Percentiles rank a stretch among this genome's conserved stretches.
Evolutionary conservation across 2,329 filamentous ascomycete genomes (phyloP).

Genomic region (Diplodia intermedia): DNA sequence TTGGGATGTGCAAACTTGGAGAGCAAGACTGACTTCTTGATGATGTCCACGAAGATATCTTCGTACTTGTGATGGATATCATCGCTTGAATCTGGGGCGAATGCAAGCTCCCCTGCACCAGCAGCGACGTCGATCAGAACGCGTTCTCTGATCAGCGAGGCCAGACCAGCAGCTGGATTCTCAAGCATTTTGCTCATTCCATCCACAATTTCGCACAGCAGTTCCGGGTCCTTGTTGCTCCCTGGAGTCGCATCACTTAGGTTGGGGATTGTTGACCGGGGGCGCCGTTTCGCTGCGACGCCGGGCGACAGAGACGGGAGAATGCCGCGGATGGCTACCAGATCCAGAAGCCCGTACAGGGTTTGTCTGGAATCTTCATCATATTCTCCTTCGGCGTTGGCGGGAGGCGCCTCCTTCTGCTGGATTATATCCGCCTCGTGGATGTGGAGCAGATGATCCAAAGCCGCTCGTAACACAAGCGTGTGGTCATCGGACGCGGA

Average conservation of each 20-base stretch:
- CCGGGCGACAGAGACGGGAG: constrained; percentile 46
- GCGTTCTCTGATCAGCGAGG: constrained; percentile 47
- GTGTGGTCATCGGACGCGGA: not conserved
- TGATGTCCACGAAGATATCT: constrained; percentile 36
- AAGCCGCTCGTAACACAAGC: constrained; percentile 35
- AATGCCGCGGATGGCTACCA: constrained; percentile 44
- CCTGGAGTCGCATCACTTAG: constrained; percentile 1
- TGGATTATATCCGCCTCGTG: constrained; percentile 43
- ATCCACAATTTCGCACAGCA: constrained; percentile 25
- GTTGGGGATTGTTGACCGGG: constrained; percentile 43
- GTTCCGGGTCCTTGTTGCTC: not conserved
- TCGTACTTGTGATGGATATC: constrained; percentile 34
- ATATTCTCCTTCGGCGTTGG: constrained; percentile 43
- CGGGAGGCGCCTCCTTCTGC: constrained; percentile 35
- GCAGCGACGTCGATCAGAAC: constrained; percentile 46
- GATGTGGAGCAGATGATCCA: constrained; percentile 44
- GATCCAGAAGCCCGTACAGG: constrained; percentile 49
- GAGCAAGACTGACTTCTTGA: constrained; percentile 31
- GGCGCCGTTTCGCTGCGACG: constrained; percentile 45
- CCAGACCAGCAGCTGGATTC: constrained; percentile 38
- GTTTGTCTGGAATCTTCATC: constrained; percentile 48
- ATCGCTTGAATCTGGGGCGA: constrained; percentile 38
- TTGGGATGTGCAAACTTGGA: not conserved
- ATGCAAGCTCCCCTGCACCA: constrained; percentile 45
- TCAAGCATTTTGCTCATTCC: constrained; percentile 10